Evolutionary conservation across 2,329 filamentous ascomycete species (phyloP).

Genomic region (Aschersonia sp.): DNA sequence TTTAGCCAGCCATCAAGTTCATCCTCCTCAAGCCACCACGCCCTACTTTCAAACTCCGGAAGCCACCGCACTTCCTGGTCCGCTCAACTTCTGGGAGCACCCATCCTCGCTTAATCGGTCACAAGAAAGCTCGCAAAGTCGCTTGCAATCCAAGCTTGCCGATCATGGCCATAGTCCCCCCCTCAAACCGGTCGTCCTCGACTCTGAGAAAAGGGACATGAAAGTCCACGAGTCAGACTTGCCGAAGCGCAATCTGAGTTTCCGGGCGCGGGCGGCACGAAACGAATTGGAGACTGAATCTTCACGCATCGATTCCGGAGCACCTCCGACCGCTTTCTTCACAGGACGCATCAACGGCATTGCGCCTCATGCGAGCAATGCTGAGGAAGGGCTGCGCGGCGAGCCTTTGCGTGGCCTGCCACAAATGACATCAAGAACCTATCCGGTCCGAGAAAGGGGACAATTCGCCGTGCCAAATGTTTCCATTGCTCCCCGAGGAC

Average conservation of each 20-base stretch:
- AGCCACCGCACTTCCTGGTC: background rate
- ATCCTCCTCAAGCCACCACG: background rate
- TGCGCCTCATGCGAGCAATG: constrained; percentile 27
- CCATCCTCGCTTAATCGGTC: too few relatives aligned
- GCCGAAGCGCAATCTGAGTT: constrained; percentile 35
- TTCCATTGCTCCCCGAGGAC: background rate
- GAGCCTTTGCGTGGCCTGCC: constrained; percentile 38
- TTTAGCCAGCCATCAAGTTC: background rate
- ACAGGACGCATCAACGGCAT: constrained; percentile 15
- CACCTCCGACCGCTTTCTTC: constrained; percentile 5
- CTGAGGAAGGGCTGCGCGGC: constrained; percentile 46
- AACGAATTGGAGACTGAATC: constrained; percentile 23
- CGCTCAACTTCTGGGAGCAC: background rate
- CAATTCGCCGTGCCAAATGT: constrained; percentile 6
- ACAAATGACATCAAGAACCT: background rate
- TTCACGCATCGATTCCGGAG: constrained; percentile 11
- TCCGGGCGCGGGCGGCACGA: constrained; percentile 40
- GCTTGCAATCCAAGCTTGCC: background rate
- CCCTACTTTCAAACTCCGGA: background rate
- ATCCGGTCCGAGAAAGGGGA: constrained; percentile 23
- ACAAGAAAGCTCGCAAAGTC: background rate
- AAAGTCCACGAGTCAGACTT: background rate
- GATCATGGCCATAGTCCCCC: background rate
- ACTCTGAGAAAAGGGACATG: background rate
- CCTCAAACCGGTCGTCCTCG: too few relatives aligned